These are phyloP conservation scores for Paecilomyces sp. DNA, from an alignment of 2,329 filamentous ascomycete genomes.

Conservation along the genomic window DNA sequence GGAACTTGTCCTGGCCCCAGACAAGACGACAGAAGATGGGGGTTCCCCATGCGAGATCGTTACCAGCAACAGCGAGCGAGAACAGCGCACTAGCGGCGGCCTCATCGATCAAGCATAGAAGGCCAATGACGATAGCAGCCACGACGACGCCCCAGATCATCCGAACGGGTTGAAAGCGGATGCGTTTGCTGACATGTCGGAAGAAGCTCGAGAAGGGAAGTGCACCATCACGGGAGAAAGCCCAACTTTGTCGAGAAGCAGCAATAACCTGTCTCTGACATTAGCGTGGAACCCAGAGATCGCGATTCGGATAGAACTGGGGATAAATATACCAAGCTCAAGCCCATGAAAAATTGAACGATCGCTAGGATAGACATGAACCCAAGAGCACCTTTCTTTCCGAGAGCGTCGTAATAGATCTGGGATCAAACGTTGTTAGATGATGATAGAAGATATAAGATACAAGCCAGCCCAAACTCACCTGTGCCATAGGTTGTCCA, in stretches of 20 bases:
- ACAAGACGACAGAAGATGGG: slow-evolving; percentile 53
- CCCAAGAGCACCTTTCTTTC: slow-evolving; percentile 51
- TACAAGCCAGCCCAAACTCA: slow-evolving; percentile 9
- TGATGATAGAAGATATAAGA: not conserved
- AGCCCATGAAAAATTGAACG: slow-evolving; percentile 56
- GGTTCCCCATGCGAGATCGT: slow-evolving; percentile 54
- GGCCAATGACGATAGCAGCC: slow-evolving; percentile 46
- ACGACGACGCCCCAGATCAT: slow-evolving; percentile 49
- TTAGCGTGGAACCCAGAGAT: slow-evolving; percentile 2
- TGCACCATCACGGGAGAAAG: slow-evolving; percentile 56
- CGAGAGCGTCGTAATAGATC: slow-evolving; percentile 55
- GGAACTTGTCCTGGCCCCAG: slow-evolving; percentile 53
- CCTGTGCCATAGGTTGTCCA: slow-evolving; percentile 53
- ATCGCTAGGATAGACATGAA: slow-evolving; percentile 54
- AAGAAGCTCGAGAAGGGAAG: slow-evolving; percentile 55
- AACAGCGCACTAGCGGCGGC: slow-evolving; percentile 55
- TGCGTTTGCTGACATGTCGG: slow-evolving; percentile 46
- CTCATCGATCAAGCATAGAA: slow-evolving; percentile 51
- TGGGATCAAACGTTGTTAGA: slow-evolving; percentile 22
- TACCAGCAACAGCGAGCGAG: slow-evolving; percentile 52
- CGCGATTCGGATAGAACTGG: not conserved
- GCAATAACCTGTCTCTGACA: slow-evolving; percentile 41
- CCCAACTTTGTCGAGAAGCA: slow-evolving; percentile 55
- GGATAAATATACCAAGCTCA: slow-evolving; percentile 38
- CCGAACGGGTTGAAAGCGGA: slow-evolving; percentile 53